Conservation (phyloP, 768 basidiomycete genomes). For the Collybia nuda region DNA sequence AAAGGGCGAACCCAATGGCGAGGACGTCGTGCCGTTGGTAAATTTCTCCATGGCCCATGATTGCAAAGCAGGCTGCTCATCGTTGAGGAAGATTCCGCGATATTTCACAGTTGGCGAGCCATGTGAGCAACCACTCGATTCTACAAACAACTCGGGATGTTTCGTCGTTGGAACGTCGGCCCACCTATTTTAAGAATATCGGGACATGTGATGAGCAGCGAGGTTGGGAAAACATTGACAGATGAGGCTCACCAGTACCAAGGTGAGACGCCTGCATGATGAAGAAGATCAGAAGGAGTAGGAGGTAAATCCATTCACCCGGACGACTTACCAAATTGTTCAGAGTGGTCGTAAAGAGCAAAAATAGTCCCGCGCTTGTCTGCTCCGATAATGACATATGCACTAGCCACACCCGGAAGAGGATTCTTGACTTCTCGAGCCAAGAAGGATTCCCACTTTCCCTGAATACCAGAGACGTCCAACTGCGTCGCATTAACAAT, state of each 20-base stretch:
- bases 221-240: slow-evolving; percentile 1
- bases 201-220: background rate
- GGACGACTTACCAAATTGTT: slow-evolving; percentile 54
- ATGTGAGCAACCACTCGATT: slow-evolving; percentile 47
- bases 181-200: slow-evolving; percentile 48
- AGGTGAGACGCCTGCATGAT: slow-evolving; percentile 55
- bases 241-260: slow-evolving; percentile 54
- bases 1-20: slow-evolving; percentile 54
- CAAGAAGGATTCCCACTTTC: slow-evolving; percentile 68
- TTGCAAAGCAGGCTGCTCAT: slow-evolving; percentile 71
- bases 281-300: slow-evolving; percentile 1
- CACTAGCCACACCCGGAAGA: slow-evolving; percentile 54
- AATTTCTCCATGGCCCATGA: slow-evolving; percentile 73
- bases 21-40: slow-evolving; percentile 57
- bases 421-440: slow-evolving; percentile 53
- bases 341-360: slow-evolving; percentile 65
- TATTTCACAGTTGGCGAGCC: slow-evolving; percentile 69
- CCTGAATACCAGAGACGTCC: slow-evolving; percentile 56
- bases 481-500: slow-evolving; percentile 52
- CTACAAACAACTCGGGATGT: slow-evolving; percentile 48
- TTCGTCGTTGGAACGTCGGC: slow-evolving; percentile 69
- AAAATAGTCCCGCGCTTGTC: slow-evolving; percentile 72
- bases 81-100: slow-evolving; percentile 73
- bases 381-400: slow-evolving; percentile 67
- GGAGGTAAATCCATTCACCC: background rate